phyloP scores from a whole-genome alignment of 129 eudicot genomes.

The Chrysanthemum lavandulifolium region DNA sequence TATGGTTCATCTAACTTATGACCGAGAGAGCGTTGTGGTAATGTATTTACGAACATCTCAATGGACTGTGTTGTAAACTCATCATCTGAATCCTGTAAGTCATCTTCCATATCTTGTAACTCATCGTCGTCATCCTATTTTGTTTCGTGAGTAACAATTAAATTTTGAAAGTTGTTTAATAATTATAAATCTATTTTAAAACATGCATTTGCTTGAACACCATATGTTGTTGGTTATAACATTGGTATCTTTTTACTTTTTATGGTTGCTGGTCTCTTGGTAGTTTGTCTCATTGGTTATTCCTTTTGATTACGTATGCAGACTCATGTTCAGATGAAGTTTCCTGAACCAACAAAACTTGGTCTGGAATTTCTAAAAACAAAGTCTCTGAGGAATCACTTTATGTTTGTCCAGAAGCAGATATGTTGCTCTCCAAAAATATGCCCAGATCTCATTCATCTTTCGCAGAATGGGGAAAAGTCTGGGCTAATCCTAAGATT shows the following conservation, averaged over 20 bases:
- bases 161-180: too few species aligned
- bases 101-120: too few species aligned
- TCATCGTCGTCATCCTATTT: background rate
- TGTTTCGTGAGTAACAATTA: too few species aligned
- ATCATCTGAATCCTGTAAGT: too few species aligned
- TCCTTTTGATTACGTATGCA: conserved; percentile 30
- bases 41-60: too few species aligned
- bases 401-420: conserved; percentile 67
- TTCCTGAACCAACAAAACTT: conserved; percentile 54
- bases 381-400: conserved; percentile 39
- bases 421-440: conserved; percentile 56
- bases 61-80: too few species aligned
- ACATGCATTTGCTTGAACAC: too few species aligned
- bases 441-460: conserved; percentile 45
- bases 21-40: too few species aligned
- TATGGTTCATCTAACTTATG: too few species aligned
- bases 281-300: background rate
- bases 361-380: conserved; percentile 58
- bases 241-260: background rate
- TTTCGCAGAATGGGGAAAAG: conserved; percentile 79
- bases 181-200: too few species aligned
- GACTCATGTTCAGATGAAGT: conserved; percentile 61
- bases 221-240: too few species aligned
- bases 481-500: conserved; percentile 89
- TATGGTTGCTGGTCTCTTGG: background rate